Evolutionary conservation across 23 red algal genomes (phyloP), one percentile per base, ranked within the genome.

Genomic region (Gracilaria gracilis): DNA sequence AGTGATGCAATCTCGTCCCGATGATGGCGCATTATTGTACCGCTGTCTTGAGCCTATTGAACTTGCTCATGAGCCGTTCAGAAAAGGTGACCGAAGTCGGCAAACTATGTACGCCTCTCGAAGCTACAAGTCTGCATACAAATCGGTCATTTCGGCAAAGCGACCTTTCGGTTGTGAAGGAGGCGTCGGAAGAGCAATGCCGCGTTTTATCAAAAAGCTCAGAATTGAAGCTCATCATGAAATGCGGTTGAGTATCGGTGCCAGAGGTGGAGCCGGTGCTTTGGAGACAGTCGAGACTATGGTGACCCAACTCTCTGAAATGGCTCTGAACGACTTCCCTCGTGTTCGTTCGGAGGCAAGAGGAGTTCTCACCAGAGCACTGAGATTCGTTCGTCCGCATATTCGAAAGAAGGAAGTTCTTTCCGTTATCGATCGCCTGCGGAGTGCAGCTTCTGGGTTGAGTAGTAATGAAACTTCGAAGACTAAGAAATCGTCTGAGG

Each of bases 61-160:
- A 67, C 73, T 98, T 38, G 96, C 92, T 19, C 79, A 98, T 84
- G 96, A 98, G 79, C 92, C 91, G 46, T 98, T 98, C 86, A 79
- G 93, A 13, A 84, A 83, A 55, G 73, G 70, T 20, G 65, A 73
- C 51, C 82, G 48, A 47, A 90, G 67, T 47, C 88, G 94, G 51
- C 75, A 85, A 58, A 67, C 89, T n/a, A 54, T 84, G 83, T 82
- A 91, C 58, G 76, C 81, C 0, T 89, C 59, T 31, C 61, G 66
- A 23, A 82, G 81, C 38, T 96, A 92, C 57, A 96, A 96, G 47
- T 48, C 66, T 21, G 67, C 67, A 9, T 96, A 96, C 49, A 58
- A 34, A 29, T 81, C 94, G 17, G 82, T 96, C 21, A 88, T 92
- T 35, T 17, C 81, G 20, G 57, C 86, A 27, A 85, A 91, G 61